Conservation (phyloP, 202 grass and related monocot genomes). For the Digitaria exilis region DNA sequence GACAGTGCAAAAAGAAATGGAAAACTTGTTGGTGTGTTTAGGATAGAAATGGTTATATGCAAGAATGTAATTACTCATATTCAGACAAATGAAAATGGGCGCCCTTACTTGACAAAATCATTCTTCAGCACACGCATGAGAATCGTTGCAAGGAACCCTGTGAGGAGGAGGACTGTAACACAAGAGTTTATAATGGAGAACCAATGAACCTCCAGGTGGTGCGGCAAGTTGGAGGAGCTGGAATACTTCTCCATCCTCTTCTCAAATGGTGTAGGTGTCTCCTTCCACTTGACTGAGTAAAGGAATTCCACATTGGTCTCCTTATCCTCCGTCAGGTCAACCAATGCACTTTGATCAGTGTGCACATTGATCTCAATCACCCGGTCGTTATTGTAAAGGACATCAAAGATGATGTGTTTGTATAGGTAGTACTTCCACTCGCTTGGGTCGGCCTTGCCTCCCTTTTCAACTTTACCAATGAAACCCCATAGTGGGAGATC, state of each 20-base stretch:
- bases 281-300: slow-evolving; percentile 94
- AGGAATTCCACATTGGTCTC: slow-evolving; percentile 73
- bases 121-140: slow-evolving; percentile 99
- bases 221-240: slow-evolving; percentile 72
- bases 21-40: not conserved
- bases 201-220: slow-evolving; percentile 97
- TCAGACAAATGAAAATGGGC: slow-evolving; percentile 2
- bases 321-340: slow-evolving; percentile 81
- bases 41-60: not conserved
- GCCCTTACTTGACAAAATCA: slow-evolving; percentile 91
- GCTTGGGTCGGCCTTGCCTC: slow-evolving; percentile 53
- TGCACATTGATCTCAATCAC: slow-evolving; percentile 89
- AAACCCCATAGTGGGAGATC: slow-evolving; percentile 96
- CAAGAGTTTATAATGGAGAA: slow-evolving; percentile 99
- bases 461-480: slow-evolving; percentile 88
- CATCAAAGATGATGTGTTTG: slow-evolving; percentile 87
- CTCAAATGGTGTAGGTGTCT: slow-evolving; percentile 73
- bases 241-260: slow-evolving; percentile 99
- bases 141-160: slow-evolving; percentile 93
- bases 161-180: slow-evolving; percentile 92
- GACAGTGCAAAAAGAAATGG: not conserved
- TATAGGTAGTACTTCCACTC: slow-evolving; percentile 92
- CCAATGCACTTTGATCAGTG: slow-evolving; percentile 69
- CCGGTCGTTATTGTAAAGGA: slow-evolving; percentile 78
- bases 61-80: not conserved